These are phyloP conservation scores for Ramularia collo-cygni DNA, from an alignment of 2,329 filamentous ascomycete species.

Conservation along the genomic window DNA sequence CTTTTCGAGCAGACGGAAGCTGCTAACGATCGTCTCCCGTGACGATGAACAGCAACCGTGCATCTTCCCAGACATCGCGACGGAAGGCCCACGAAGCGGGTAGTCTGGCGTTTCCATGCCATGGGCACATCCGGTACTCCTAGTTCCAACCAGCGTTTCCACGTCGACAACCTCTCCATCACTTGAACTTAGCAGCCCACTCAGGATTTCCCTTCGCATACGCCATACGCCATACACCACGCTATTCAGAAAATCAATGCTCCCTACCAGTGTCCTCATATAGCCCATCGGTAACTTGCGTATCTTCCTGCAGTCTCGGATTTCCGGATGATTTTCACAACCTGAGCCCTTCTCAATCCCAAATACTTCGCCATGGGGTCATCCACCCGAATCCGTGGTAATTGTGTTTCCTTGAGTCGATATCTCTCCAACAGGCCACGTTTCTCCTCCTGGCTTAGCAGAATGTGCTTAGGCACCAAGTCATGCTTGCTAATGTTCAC, in stretches of 20 bases:
- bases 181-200: too few relatives aligned
- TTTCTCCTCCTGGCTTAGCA: constrained; percentile 89
- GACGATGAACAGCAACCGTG: too few relatives aligned
- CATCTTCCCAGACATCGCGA: too few relatives aligned
- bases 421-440: constrained; percentile 77
- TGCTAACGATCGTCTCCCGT: too few relatives aligned
- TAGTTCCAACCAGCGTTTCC: too few relatives aligned
- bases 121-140: too few relatives aligned
- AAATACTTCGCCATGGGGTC: constrained; percentile 92
- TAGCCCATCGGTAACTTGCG: constrained; percentile 78
- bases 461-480: constrained; percentile 85
- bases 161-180: too few relatives aligned
- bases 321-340: constrained; percentile 96
- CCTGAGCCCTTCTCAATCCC: constrained; percentile 81
- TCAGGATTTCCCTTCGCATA: too few relatives aligned
- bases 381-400: constrained; percentile 82
- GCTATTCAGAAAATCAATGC: constrained; percentile 12
- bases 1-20: too few relatives aligned
- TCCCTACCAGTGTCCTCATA: constrained; percentile 24
- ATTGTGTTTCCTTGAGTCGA: constrained; percentile 92
- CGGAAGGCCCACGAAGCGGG: too few relatives aligned
- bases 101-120: too few relatives aligned
- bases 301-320: constrained; percentile 94
- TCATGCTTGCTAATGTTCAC: constrained; percentile 99
- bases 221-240: constrained; percentile 9